These are phyloP conservation scores for Fomes fomentarius DNA, from an alignment of 1,284 basidiomycete genomes.

Conservation along the genomic window DNA sequence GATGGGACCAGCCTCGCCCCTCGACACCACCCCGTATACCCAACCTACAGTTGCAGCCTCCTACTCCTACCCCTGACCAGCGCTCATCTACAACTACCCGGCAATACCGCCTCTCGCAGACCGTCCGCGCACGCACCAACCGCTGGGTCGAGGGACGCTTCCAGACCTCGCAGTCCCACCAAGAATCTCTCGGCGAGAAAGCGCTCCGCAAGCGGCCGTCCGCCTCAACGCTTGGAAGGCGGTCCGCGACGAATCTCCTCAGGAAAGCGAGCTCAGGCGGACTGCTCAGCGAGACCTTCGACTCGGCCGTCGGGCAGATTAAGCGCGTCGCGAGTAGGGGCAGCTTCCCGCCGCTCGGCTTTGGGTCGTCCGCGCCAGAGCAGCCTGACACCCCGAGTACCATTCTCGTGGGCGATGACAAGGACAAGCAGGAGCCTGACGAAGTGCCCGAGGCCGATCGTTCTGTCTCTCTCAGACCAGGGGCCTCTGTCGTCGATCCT, in stretches of 20 bases:
- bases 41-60: conserved; percentile 25
- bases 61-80: conserved; percentile 27
- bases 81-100: conserved; percentile 29
- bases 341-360: conserved; percentile 9
- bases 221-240: conserved; percentile 5
- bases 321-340: conserved; percentile 24
- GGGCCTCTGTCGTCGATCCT: conserved; percentile 20
- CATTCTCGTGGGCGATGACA: neutral
- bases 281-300: conserved; percentile 31
- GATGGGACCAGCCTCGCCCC: conserved; percentile 8
- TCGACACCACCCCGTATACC: conserved; percentile 24
- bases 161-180: conserved; percentile 19
- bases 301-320: conserved; percentile 28
- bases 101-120: conserved; percentile 53
- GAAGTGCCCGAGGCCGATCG: conserved; percentile 19
- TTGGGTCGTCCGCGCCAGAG: neutral
- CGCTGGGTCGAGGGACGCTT: conserved; percentile 59
- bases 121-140: conserved; percentile 52
- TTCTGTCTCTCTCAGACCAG: conserved; percentile 13
- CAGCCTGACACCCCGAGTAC: neutral
- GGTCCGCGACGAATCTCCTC: conserved; percentile 2
- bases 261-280: conserved; percentile 12
- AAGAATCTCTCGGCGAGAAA: conserved; percentile 6
- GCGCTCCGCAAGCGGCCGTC: conserved; percentile 11
- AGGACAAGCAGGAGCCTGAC: conserved; percentile 6